Evolutionary conservation across 768 basidiomycete species (phyloP).

Genomic region (Mycena alexandri): DNA sequence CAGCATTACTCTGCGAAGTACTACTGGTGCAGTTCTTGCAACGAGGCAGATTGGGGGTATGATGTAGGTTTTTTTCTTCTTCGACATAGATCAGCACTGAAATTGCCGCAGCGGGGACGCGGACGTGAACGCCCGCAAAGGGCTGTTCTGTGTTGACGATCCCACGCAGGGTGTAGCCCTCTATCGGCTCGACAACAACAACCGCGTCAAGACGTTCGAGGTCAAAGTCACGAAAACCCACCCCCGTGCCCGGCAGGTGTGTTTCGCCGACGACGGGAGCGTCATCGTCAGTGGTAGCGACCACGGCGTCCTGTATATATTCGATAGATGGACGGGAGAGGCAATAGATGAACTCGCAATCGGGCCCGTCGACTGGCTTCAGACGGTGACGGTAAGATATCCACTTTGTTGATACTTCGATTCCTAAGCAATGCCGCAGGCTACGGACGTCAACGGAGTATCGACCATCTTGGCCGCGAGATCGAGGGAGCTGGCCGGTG

Average conservation of each 20-base stretch:
- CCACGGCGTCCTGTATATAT: constrained; percentile 36
- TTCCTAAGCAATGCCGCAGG: too few relatives aligned
- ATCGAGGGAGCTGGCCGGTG: too few relatives aligned
- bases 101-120: constrained; percentile 27
- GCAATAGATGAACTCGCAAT: constrained; percentile 11
- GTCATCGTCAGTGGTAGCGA: constrained; percentile 36
- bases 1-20: constrained; percentile 16
- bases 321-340: constrained; percentile 17
- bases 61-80: constrained; percentile 25
- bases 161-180: constrained; percentile 13
- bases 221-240: constrained; percentile 9
- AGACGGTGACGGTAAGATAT: constrained; percentile 24
- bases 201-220: background rate
- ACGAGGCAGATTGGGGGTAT: constrained; percentile 22
- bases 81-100: too few relatives aligned
- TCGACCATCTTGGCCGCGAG: too few relatives aligned
- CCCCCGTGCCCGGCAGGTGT: constrained; percentile 20
- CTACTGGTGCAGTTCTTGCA: background rate
- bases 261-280: constrained; percentile 22
- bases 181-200: constrained; percentile 3
- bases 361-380: constrained; percentile 17
- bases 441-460: too few relatives aligned
- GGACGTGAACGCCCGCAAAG: constrained; percentile 23
- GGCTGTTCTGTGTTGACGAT: constrained; percentile 31
- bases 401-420: background rate